Conservation (phyloP, 2,329 filamentous ascomycete species). For the Fusarium algeriense region DNA sequence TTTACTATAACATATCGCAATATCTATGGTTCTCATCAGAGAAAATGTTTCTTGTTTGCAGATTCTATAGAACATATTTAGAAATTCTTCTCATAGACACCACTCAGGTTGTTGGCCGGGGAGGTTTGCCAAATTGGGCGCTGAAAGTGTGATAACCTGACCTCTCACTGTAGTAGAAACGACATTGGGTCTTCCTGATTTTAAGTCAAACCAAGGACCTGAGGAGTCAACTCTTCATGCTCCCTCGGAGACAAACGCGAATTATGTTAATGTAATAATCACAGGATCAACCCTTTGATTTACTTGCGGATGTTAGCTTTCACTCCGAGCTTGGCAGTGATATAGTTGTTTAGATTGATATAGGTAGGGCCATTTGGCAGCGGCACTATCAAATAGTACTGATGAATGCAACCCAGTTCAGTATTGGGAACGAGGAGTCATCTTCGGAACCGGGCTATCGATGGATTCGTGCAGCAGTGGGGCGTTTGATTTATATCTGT, state of each 20-base stretch:
- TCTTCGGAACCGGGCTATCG: background rate
- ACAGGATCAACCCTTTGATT: background rate
- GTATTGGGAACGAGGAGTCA: constrained; percentile 1
- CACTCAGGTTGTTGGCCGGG: background rate
- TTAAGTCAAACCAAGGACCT: background rate
- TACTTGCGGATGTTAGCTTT: background rate
- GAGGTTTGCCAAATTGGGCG: background rate
- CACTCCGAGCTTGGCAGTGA: background rate
- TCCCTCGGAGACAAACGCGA: background rate
- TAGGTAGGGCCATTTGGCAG: background rate
- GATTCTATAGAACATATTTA: background rate
- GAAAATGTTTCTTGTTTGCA: background rate
- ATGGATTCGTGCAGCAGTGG: background rate
- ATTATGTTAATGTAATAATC: background rate
- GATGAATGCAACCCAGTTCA: constrained; percentile 1
- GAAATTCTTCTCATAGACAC: background rate
- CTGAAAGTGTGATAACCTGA: background rate
- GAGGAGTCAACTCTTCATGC: background rate
- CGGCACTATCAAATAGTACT: too few species aligned
- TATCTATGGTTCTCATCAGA: background rate
- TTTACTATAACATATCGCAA: background rate
- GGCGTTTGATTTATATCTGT: background rate
- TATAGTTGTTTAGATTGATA: background rate
- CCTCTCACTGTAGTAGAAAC: background rate
- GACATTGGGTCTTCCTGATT: background rate